Evolutionary conservation across 495 filamentous ascomycete species (phyloP).

Genomic region (Apodospora peruviana): DNA sequence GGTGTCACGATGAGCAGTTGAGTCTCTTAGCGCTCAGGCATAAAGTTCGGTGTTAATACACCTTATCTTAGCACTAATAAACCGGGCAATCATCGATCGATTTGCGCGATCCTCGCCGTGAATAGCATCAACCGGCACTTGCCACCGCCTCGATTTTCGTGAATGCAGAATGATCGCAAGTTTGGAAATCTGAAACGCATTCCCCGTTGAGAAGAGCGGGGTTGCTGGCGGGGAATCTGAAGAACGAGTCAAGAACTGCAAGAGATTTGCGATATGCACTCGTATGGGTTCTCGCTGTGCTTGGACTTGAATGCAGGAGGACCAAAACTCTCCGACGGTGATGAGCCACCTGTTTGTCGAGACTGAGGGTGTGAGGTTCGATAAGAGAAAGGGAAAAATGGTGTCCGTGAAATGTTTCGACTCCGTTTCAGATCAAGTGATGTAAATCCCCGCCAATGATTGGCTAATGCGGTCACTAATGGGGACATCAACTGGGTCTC

Average conservation of each 20-base stretch:
- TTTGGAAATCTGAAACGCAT: neutral
- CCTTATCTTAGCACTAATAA: too few relatives aligned
- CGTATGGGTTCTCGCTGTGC: neutral
- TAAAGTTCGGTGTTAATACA: too few relatives aligned
- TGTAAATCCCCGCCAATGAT: neutral
- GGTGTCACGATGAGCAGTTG: too few relatives aligned
- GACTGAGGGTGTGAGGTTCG: neutral
- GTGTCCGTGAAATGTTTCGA: neutral
- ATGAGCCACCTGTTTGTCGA: neutral
- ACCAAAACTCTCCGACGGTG: neutral
- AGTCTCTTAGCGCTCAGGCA: too few relatives aligned
- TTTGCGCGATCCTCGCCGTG: too few relatives aligned
- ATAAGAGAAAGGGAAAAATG: neutral
- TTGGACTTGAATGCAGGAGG: neutral
- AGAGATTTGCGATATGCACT: neutral
- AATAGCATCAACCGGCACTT: too few relatives aligned
- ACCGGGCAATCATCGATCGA: too few relatives aligned
- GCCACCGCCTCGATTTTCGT: too few relatives aligned
- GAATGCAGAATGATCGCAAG: neutral
- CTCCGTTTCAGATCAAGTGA: slow-evolving; percentile 1
- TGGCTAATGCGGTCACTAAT: neutral
- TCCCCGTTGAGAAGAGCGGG: neutral
- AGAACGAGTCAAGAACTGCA: too few relatives aligned
- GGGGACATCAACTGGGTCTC: neutral
- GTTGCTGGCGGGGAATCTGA: neutral